These are phyloP conservation scores for Verticillium isaacii DNA, from an alignment of 2,329 filamentous ascomycete genomes.

Conservation along the genomic window DNA sequence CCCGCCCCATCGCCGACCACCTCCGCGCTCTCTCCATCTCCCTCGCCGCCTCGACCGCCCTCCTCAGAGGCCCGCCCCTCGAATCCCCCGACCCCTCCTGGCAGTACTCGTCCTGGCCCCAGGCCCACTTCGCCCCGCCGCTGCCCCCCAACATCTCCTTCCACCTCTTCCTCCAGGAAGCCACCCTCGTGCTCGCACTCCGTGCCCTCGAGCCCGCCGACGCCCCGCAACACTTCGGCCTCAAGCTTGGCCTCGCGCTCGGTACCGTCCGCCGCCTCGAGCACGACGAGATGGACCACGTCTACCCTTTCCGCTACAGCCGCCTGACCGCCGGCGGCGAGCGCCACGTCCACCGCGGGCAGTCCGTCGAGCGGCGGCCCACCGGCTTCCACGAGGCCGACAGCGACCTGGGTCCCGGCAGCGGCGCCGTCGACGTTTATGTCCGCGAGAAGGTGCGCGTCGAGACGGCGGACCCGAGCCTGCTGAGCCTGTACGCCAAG, in stretches of 20 bases:
- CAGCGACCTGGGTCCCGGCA: conserved; percentile 13
- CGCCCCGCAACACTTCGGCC: conserved; percentile 56
- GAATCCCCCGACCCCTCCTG: conserved; percentile 31
- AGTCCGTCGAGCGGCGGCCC: conserved; percentile 2
- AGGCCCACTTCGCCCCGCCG: conserved; percentile 36
- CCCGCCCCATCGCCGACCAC: conserved; percentile 52
- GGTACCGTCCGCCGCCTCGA: conserved; percentile 58
- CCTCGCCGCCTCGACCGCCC: conserved; percentile 43
- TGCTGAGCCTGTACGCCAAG: conserved; percentile 81
- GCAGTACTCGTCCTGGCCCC: conserved; percentile 37
- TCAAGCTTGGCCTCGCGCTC: conserved; percentile 66
- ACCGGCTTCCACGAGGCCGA: neutral
- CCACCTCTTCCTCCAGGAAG: conserved; percentile 65
- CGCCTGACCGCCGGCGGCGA: conserved; percentile 16
- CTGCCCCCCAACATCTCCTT: conserved; percentile 66
- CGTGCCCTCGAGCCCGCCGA: conserved; percentile 65
- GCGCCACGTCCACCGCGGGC: conserved; percentile 9
- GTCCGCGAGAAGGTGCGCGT: conserved; percentile 88
- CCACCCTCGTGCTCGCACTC: conserved; percentile 63
- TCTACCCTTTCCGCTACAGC: conserved; percentile 58
- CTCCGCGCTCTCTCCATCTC: conserved; percentile 52
- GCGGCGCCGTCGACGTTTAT: conserved; percentile 56
- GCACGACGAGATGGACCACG: conserved; percentile 75
- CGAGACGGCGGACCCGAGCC: conserved; percentile 81
- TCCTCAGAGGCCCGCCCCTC: conserved; percentile 50